These are phyloP conservation scores for Mycena filopes DNA, from an alignment of 768 basidiomycete genomes.

Conservation along the genomic window DNA sequence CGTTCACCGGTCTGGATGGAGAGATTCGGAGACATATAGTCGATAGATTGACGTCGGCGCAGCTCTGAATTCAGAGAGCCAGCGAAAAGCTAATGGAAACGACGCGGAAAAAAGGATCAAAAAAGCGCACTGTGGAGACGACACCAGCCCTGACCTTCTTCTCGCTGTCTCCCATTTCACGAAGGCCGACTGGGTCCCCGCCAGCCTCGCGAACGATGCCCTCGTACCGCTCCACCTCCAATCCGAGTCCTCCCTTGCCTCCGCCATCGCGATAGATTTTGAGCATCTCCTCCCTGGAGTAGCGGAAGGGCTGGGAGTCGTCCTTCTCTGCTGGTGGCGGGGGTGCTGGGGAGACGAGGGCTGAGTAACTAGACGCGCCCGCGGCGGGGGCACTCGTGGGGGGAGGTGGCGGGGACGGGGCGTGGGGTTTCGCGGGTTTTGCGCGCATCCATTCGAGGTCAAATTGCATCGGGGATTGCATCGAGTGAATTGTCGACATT, in stretches of 20 bases:
- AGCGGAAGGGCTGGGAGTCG: slow-evolving; percentile 82
- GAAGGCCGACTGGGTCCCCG: slow-evolving; percentile 76
- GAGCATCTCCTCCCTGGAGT: slow-evolving; percentile 87
- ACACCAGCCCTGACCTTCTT: slow-evolving; percentile 75
- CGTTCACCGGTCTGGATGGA: slow-evolving; percentile 65
- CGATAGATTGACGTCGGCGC: slow-evolving; percentile 85
- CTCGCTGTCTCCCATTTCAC: slow-evolving; percentile 85
- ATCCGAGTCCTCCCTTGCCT: slow-evolving; percentile 76
- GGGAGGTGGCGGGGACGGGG: slow-evolving; percentile 71
- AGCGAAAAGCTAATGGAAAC: slow-evolving; percentile 74
- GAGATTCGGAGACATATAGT: slow-evolving; percentile 73
- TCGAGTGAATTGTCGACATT: slow-evolving; percentile 58
- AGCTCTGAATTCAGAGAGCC: slow-evolving; percentile 88
- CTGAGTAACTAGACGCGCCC: slow-evolving; percentile 75
- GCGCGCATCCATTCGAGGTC: slow-evolving; percentile 94
- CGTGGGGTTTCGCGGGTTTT: slow-evolving; percentile 71
- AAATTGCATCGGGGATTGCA: slow-evolving; percentile 71
- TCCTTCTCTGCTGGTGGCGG: slow-evolving; percentile 67
- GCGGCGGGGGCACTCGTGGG: slow-evolving; percentile 54
- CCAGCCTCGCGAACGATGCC: slow-evolving; percentile 85
- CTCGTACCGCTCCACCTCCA: slow-evolving; percentile 91
- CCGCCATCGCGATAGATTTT: slow-evolving; percentile 85
- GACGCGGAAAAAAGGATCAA: slow-evolving; percentile 36
- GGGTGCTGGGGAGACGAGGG: slow-evolving; percentile 68
- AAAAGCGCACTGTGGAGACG: slow-evolving; percentile 29